Evolutionary conservation across 768 basidiomycete species (phyloP).

Genomic region (Tricholomella constricta): DNA sequence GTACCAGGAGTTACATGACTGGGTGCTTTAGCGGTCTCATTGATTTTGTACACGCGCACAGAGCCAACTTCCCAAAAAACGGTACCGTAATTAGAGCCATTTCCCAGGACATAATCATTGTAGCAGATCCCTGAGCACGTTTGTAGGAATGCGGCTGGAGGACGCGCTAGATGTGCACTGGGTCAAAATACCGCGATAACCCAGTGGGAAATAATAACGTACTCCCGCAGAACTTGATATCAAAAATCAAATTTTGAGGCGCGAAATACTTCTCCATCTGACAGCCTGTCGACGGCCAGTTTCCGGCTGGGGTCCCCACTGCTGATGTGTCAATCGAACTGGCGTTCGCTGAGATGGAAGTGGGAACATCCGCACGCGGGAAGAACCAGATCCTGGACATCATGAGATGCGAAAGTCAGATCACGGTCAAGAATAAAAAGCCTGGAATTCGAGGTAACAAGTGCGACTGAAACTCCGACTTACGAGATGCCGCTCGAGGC

Average conservation of each 20-base stretch:
- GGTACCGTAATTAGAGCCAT: slow-evolving; percentile 58
- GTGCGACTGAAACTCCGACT: no score
- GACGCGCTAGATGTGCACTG: slow-evolving; percentile 35
- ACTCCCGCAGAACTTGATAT: slow-evolving; percentile 73
- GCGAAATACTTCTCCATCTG: slow-evolving; percentile 53
- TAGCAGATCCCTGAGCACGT: slow-evolving; percentile 71
- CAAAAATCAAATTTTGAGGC: slow-evolving; percentile 70
- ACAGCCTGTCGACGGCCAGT: slow-evolving; percentile 65
- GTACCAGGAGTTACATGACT: no score
- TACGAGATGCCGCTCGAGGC: slow-evolving; percentile 66
- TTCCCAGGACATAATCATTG: slow-evolving; percentile 66
- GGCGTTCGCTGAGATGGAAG: slow-evolving; percentile 45
- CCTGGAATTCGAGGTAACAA: no score
- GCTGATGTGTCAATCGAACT: slow-evolving; percentile 54
- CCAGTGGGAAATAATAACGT: no score
- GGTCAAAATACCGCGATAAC: no score
- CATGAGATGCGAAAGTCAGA: no score
- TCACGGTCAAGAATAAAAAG: no score
- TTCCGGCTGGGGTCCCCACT: slow-evolving; percentile 68
- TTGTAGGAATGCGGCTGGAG: slow-evolving; percentile 50
- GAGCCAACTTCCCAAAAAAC: slow-evolving; percentile 76
- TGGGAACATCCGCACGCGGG: slow-evolving; percentile 50
- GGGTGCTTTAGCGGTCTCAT: no score
- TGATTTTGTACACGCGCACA: slow-evolving; percentile 48
- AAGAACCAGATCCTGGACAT: slow-evolving; percentile 63